Evolutionary conservation across 768 basidiomycete species (phyloP).

Genomic region (Mycena amicta): DNA sequence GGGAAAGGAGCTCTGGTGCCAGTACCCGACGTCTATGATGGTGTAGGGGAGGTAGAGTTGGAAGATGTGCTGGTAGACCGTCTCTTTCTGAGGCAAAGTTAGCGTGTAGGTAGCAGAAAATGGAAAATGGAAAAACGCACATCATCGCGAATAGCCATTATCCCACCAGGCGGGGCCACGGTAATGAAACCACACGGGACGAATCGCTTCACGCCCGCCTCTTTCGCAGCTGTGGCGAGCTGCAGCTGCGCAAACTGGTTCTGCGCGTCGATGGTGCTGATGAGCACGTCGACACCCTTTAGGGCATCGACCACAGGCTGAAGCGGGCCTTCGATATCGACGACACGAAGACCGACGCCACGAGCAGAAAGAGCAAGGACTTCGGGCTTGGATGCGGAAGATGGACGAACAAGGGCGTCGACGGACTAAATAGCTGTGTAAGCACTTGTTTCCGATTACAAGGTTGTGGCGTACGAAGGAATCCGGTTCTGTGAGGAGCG

Average conservation of each 20-base stretch:
- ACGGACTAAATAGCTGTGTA: not conserved
- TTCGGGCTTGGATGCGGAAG: constrained; percentile 4
- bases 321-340: constrained; percentile 9
- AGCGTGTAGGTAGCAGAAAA: no score
- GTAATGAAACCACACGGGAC: constrained; percentile 16
- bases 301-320: constrained; percentile 2
- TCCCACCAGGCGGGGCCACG: constrained; percentile 12
- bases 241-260: constrained; percentile 6
- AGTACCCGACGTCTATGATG: constrained; percentile 36
- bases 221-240: constrained; percentile 14
- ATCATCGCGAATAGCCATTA: constrained; percentile 8
- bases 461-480: constrained; percentile 7
- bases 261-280: constrained; percentile 11
- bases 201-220: constrained; percentile 18
- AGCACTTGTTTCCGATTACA: not conserved
- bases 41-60: constrained; percentile 29
- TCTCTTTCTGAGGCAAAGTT: no score
- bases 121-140: no score
- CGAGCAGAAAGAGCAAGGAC: constrained; percentile 2
- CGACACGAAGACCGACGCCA: constrained; percentile 11
- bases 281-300: constrained; percentile 12
- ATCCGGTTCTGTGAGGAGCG: not conserved
- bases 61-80: constrained; percentile 27
- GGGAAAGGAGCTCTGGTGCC: constrained; percentile 28
- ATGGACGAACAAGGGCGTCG: constrained; percentile 12